Percentiles rank a stretch among this genome's conserved stretches.
Conservation (phyloP, 805 yeast genomes). For the Candida xiaguanensis region DNA sequence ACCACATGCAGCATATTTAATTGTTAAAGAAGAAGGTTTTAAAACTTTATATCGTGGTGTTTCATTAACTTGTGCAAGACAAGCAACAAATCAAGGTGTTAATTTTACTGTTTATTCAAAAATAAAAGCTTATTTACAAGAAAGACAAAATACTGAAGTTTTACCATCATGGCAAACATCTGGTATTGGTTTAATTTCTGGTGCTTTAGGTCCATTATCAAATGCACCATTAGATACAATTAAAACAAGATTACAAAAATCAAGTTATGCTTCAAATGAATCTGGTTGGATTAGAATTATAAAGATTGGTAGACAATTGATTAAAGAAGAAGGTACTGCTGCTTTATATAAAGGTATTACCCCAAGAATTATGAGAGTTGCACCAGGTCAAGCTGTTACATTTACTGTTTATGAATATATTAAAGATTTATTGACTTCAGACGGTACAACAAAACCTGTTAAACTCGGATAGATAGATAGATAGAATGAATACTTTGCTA, state of each 20-base stretch:
- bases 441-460: constrained; percentile 7
- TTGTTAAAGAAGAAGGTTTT: constrained; percentile 88
- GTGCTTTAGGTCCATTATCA: constrained; percentile 96
- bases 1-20: constrained; percentile 80
- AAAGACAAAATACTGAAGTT: constrained; percentile 50
- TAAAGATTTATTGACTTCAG: constrained; percentile 54
- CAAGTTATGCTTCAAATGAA: constrained; percentile 61
- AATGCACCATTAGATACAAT: constrained; percentile 97
- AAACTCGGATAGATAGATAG: background rate
- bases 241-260: constrained; percentile 94
- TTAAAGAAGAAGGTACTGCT: constrained; percentile 77
- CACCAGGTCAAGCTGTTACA: constrained; percentile 98
- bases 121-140: constrained; percentile 67
- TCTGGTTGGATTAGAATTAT: constrained; percentile 74
- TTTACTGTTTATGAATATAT: constrained; percentile 94
- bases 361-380: constrained; percentile 98
- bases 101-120: constrained; percentile 93
- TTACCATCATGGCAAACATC: constrained; percentile 96
- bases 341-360: constrained; percentile 71
- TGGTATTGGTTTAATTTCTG: constrained; percentile 82
- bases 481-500: background rate
- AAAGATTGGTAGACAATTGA: constrained; percentile 74
- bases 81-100: constrained; percentile 97
- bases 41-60: constrained; percentile 91
- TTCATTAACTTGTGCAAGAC: constrained; percentile 92